Conservation (phyloP, 1,284 basidiomycete genomes). For the Sphaerobolus stellatus region DNA sequence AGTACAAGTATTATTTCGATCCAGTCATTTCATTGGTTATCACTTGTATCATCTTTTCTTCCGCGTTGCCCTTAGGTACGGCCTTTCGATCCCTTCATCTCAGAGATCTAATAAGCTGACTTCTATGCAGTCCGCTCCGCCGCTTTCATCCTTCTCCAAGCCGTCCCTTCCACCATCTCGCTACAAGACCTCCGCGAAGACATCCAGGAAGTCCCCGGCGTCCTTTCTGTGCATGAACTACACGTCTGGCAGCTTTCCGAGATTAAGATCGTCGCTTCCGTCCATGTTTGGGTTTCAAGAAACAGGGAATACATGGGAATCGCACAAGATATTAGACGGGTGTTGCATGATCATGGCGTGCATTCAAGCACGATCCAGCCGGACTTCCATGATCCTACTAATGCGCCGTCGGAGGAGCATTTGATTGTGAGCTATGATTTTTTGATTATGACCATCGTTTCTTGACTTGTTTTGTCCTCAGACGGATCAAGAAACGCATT, state of each 20-base stretch:
- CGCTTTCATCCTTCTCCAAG: conserved; percentile 96
- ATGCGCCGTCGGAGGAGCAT: conserved; percentile 43
- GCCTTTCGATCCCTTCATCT: conserved; percentile 14
- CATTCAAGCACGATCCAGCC: conserved; percentile 93
- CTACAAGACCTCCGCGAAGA: conserved; percentile 82
- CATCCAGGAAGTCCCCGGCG: conserved; percentile 82
- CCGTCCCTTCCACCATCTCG: conserved; percentile 87
- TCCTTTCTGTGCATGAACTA: conserved; percentile 90
- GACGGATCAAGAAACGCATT: conserved; percentile 17
- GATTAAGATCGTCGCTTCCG: conserved; percentile 89
- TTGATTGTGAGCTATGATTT: conserved; percentile 23
- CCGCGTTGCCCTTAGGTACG: conserved; percentile 88
- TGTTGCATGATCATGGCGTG: conserved; percentile 88
- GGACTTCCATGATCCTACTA: conserved; percentile 56
- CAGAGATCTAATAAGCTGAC: background rate
- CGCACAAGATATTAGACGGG: conserved; percentile 79
- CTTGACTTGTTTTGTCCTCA: conserved; percentile 19
- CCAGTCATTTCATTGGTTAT: conserved; percentile 94
- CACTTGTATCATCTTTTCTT: conserved; percentile 95
- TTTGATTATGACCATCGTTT: conserved; percentile 3
- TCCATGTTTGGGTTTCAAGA: conserved; percentile 87
- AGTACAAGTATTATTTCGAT: conserved; percentile 89
- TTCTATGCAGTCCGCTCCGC: conserved; percentile 75
- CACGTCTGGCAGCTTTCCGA: conserved; percentile 96
- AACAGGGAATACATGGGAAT: conserved; percentile 89